Evolutionary conservation across 495 filamentous ascomycete species (phyloP).

Genomic region (Aspergillus wentii): DNA sequence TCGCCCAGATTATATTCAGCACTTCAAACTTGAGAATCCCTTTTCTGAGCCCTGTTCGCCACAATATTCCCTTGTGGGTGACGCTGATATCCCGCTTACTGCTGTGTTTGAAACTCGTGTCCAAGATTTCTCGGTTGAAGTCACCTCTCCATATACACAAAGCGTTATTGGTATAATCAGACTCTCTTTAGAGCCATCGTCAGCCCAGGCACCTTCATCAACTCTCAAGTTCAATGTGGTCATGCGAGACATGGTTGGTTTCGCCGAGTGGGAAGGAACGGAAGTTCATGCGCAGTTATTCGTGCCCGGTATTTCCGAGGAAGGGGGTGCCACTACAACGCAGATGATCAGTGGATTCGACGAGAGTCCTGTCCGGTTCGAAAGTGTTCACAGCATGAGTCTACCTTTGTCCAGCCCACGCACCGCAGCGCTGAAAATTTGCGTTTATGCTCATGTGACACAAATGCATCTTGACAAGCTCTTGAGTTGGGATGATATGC

Average conservation of each 20-base stretch:
- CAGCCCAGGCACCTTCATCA: constrained; percentile 84
- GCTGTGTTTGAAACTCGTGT: constrained; percentile 94
- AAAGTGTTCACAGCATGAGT: constrained; percentile 98
- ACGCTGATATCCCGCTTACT: constrained; percentile 87
- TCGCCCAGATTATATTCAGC: constrained; percentile 85
- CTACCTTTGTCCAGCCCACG: constrained; percentile 79
- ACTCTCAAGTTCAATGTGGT: constrained; percentile 98
- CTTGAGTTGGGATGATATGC: constrained; percentile 98
- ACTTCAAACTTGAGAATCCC: constrained; percentile 57
- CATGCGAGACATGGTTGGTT: constrained; percentile 95
- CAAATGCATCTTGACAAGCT: constrained; percentile 95
- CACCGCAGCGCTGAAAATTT: constrained; percentile 74
- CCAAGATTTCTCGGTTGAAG: constrained; percentile 88
- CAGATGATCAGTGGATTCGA: constrained; percentile 94
- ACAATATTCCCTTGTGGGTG: constrained; percentile 87
- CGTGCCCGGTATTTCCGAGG: constrained; percentile 86
- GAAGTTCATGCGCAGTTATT: constrained; percentile 96
- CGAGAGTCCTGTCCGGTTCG: constrained; percentile 89
- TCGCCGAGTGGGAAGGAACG: constrained; percentile 92
- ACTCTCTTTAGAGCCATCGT: constrained; percentile 88
- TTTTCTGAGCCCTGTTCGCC: constrained; percentile 88
- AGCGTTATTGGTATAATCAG: constrained; percentile 85
- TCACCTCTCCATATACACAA: constrained; percentile 87
- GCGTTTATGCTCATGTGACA: constrained; percentile 87
- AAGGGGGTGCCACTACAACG: constrained; percentile 87